Base-by-base conservation (phyloP, 2,329 filamentous ascomycete species). In the Diaporthe nobilis region DNA sequence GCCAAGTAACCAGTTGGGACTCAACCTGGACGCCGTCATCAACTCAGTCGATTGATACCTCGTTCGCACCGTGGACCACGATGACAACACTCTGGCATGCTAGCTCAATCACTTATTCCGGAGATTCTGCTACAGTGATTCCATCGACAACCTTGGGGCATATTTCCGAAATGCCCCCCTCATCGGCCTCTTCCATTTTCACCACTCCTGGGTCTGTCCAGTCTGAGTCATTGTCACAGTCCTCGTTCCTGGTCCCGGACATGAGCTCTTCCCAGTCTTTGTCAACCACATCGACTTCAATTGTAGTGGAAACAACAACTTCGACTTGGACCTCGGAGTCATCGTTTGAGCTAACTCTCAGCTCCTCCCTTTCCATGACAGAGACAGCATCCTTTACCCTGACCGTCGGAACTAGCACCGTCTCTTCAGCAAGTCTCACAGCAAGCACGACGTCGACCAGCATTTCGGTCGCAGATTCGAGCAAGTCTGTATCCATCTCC, bases 1-100 rank as follows among this genome's bases (percentile, higher is more conserved):
- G 15, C 37, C 51, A 71, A 34, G 51, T 71, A 12, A 71, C 68
- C 61, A 65, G 61, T 17, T 65, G 61, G 61, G 61, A 65, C 7
- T 65, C 61, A 9, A 65, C 61, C 10, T 65, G 61, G 61, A 65
- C 0, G 31, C 61, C 17, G 17, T 22, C 42, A 22, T 31, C 25
- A 25, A 65, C 9, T 34, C 61, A 7, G 42, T 22, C 61, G 25
- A 13, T 22, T 9, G 42, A 65, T 34, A 25, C 15, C 10, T 47
- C 39, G 8, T 47, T 31, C 5, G 25, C 60, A 44, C 9, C 25
- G 28, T 65, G 61, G 61, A n/a, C 15, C 42, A 47, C 61, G 25
- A 47, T 65, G n/a, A 22, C 61, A 47, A 65, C 61, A 13, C 25
- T 65, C 39, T 63, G 39, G 60, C 39, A 42, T 20, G 20, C 10